Base-by-base conservation (phyloP, 2,329 filamentous ascomycete species). In the Diaporthe eres region DNA sequence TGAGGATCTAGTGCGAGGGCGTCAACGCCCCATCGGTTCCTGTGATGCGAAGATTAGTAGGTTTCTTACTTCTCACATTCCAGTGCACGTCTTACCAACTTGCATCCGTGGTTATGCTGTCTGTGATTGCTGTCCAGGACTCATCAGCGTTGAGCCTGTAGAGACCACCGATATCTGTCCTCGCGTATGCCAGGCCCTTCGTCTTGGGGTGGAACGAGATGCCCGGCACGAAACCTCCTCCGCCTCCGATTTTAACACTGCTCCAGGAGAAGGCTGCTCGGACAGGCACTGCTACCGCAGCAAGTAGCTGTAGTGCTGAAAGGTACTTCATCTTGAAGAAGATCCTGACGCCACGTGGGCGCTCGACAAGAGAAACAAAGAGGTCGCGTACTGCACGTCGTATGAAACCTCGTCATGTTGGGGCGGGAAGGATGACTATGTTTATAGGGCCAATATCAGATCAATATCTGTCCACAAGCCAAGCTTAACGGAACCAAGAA, bases 21-120 rank as follows among this genome's bases (percentile, higher is more conserved):
- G 78, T 91, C 90, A 17, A 90, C 82, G 8, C 90, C 90, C 89
- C 90, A 92, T 74, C 87, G 85, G 77, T 87, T 85, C 88, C 87
- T 89, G 71, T 34, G 4, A 22, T 5, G 17, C 8, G 4, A 25
- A n/a, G 13, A 28, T 70, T 42, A 70, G 34, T 28, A 17, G 10
- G 3, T 2, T 31, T 17, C 3, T 19, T 2, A 31, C 15, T 39
- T 15, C 7, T n/a, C 47, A 22, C 4, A n/a, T 71, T 65, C 9
- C 22, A 2, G 1, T 9, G 5, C 17, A n/a, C 4, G 9, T 25
- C 73, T 67, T 63, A 77, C 75, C 75, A 77, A 51, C 28, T 75
- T 13, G 75, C 47, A 53, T 77, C 75, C 31, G 44, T 65, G 12
- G 67, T 77, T 28, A 77, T 77, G 49, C 73, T 70, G 28, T 74